phyloP scores from a whole-genome alignment of 352 stramenopile genomes.

The Pseudoperonospora humuli region DNA sequence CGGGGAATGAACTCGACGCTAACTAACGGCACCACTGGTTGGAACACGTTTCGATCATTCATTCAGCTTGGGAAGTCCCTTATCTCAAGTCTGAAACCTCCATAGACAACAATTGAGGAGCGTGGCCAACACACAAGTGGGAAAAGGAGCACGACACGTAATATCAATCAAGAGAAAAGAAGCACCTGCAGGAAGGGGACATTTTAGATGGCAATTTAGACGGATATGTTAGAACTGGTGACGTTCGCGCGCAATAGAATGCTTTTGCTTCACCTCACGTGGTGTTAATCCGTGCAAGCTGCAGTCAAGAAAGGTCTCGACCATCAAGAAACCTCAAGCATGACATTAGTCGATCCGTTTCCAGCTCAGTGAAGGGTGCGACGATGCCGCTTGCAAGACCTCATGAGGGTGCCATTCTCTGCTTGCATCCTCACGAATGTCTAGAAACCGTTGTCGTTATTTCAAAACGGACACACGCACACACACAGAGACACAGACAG shows the following conservation, averaged over 20 bases:
- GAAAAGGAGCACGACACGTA: slow-evolving; percentile 3
- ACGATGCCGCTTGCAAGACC: too few relatives aligned
- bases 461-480: slow-evolving; percentile 22
- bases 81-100: slow-evolving; percentile 15
- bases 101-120: slow-evolving; percentile 22
- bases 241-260: slow-evolving; percentile 40
- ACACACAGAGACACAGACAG: too few relatives aligned
- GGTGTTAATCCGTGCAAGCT: not conserved
- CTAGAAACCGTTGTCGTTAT: slow-evolving; percentile 19
- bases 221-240: slow-evolving; percentile 43
- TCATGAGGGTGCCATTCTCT: too few relatives aligned
- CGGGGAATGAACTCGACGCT: slow-evolving; percentile 42
- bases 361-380: too few relatives aligned
- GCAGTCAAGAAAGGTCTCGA: not conserved
- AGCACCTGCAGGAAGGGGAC: slow-evolving; percentile 25
- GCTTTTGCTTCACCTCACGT: slow-evolving; percentile 26
- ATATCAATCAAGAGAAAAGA: slow-evolving; percentile 13
- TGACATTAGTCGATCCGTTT: too few relatives aligned
- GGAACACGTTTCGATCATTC: slow-evolving; percentile 7
- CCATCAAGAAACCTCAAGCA: too few relatives aligned
- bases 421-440: slow-evolving; percentile 2
- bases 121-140: slow-evolving; percentile 6
- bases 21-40: too few relatives aligned
- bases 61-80: slow-evolving; percentile 11
- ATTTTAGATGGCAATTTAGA: slow-evolving; percentile 43